Conservation (phyloP, 805 yeast species). For the Jamesozyma lodderae region DNA sequence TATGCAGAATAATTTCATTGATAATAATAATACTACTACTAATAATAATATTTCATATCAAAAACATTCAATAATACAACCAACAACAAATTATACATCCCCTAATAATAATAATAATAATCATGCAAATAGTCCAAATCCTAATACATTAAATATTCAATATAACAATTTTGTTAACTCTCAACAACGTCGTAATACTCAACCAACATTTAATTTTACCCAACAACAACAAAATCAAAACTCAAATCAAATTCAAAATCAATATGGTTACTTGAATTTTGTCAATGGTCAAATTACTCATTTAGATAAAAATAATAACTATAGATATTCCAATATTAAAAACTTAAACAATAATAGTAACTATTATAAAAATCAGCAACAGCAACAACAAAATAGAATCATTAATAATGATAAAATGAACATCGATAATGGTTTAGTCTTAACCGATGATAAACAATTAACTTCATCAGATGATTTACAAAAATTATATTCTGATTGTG, state of each 20-base stretch:
- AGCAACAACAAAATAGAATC: not conserved
- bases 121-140: not conserved
- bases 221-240: not conserved
- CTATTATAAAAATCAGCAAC: conserved; percentile 1
- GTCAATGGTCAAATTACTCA: conserved; percentile 3
- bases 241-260: conserved; percentile 1
- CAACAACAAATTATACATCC: not conserved
- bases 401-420: not conserved
- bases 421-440: conserved; percentile 47
- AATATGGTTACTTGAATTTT: conserved; percentile 8
- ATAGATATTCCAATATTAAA: not conserved
- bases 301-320: not conserved
- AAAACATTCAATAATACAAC: not conserved
- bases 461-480: conserved; percentile 52
- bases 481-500: conserved; percentile 36
- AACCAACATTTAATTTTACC: conserved; percentile 1
- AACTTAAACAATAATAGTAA: not conserved
- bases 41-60: not conserved
- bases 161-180: not conserved
- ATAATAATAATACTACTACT: not conserved
- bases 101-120: not conserved
- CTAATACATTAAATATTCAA: not conserved
- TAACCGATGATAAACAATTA: conserved; percentile 46
- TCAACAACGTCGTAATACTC: conserved; percentile 5
- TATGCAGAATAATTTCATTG: too few relatives aligned